Conservation (phyloP, 768 basidiomycete species). For the Russula dissimulans region DNA sequence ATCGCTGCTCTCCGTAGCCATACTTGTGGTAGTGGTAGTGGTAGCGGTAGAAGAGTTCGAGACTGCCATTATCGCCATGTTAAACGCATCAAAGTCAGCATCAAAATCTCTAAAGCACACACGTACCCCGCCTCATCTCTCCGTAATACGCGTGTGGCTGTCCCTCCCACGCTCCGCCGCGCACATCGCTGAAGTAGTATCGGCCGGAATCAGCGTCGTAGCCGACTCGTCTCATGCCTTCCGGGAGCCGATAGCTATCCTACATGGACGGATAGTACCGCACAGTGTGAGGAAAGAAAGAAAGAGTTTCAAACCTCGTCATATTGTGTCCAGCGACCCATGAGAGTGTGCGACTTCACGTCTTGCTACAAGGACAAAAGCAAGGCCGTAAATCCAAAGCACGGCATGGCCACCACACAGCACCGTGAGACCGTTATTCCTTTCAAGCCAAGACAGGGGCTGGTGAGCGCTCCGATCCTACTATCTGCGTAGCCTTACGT, state of each 20-base stretch:
- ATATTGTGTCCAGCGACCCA: slow-evolving; percentile 30
- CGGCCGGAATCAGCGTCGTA: slow-evolving; percentile 63
- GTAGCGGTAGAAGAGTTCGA: too few relatives aligned
- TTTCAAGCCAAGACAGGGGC: too few relatives aligned
- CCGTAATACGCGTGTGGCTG: slow-evolving; percentile 53
- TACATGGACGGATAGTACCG: slow-evolving; percentile 17
- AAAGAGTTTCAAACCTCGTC: slow-evolving; percentile 23
- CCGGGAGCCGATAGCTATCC: slow-evolving; percentile 45
- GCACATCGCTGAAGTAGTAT: slow-evolving; percentile 52
- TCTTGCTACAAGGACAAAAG: too few relatives aligned
- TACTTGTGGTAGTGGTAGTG: too few relatives aligned
- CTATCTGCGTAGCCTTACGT: too few relatives aligned
- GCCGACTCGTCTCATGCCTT: slow-evolving; percentile 50
- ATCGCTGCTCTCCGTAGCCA: too few relatives aligned
- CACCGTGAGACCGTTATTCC: too few relatives aligned
- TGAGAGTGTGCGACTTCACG: slow-evolving; percentile 1
- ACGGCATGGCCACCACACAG: too few relatives aligned
- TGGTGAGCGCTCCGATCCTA: too few relatives aligned
- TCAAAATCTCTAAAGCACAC: not conserved
- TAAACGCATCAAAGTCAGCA: not conserved
- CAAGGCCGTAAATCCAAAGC: too few relatives aligned
- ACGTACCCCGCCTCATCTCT: slow-evolving; percentile 13
- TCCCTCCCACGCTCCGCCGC: slow-evolving; percentile 42
- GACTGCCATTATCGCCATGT: too few relatives aligned
- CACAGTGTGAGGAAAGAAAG: not conserved